Evolutionary conservation across 2,329 filamentous ascomycete genomes (phyloP).

Genomic region (Colletotrichum nymphaeae): DNA sequence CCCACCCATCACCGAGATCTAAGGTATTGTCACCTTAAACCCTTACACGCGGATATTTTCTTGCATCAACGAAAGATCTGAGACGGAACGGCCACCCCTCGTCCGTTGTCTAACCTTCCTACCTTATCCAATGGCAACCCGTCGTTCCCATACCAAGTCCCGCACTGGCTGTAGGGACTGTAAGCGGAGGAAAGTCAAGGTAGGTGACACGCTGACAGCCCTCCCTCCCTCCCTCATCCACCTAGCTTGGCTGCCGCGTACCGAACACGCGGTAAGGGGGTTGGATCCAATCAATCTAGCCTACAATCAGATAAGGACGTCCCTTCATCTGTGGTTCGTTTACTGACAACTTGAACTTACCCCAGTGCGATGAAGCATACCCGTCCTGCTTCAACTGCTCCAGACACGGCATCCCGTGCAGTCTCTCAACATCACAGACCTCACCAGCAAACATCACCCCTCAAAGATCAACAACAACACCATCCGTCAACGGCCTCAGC

Average conservation of each 20-base stretch:
- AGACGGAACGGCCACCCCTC: background rate
- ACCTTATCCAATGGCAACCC: conserved; percentile 31
- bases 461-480: background rate
- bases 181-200: conserved; percentile 48
- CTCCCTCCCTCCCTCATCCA: background rate
- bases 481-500: background rate
- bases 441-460: background rate
- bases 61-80: background rate
- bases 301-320: too few species aligned
- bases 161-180: conserved; percentile 46
- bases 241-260: background rate
- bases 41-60: background rate
- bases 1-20: background rate
- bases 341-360: background rate
- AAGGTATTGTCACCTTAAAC: background rate
- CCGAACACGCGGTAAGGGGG: conserved; percentile 8
- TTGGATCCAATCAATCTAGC: background rate
- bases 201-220: conserved; percentile 31
- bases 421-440: conserved; percentile 34
- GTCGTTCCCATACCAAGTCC: conserved; percentile 48
- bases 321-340: background rate
- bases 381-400: conserved; percentile 46
- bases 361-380: conserved; percentile 41
- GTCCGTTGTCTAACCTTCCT: background rate
- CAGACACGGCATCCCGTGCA: conserved; percentile 43